Conservation (phyloP, 1,284 basidiomycete species). For the Trametes polyzona region DNA sequence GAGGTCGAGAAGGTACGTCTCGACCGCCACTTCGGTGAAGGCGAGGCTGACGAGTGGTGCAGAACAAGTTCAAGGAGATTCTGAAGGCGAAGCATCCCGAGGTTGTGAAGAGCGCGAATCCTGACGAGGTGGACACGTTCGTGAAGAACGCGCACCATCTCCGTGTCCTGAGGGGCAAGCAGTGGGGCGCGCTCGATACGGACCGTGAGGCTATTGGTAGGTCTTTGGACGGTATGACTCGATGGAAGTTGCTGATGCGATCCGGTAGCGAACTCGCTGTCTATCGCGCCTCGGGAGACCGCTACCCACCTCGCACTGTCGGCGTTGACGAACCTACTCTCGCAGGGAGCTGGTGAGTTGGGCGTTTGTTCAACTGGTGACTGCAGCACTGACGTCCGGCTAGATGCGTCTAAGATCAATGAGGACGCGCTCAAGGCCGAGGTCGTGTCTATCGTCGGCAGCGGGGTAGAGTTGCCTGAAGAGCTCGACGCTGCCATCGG, state of each 20-base stretch:
- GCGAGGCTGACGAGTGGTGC: neutral
- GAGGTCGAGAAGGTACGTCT: conserved; percentile 62
- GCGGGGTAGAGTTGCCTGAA: conserved; percentile 54
- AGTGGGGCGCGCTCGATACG: conserved; percentile 62
- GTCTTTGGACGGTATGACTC: conserved; percentile 27
- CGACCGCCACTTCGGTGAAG: no score
- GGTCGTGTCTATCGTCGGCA: conserved; percentile 40
- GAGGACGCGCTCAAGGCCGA: conserved; percentile 41
- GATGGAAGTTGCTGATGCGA: neutral
- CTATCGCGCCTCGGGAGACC: conserved; percentile 51
- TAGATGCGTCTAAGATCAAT: conserved; percentile 29
- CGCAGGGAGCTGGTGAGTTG: conserved; percentile 22
- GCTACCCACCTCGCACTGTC: conserved; percentile 71
- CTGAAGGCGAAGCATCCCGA: conserved; percentile 30
- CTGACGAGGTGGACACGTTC: conserved; percentile 77
- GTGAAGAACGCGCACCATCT: conserved; percentile 91
- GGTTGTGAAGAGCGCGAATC: conserved; percentile 42
- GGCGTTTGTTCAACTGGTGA: neutral
- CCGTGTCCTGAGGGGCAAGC: conserved; percentile 75
- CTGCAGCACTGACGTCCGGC: neutral
- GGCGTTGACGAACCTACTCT: conserved; percentile 51
- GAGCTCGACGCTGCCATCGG: conserved; percentile 68
- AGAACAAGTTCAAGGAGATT: conserved; percentile 34
- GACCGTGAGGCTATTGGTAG: conserved; percentile 61
- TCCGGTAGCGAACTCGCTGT: conserved; percentile 26